A percentile compares a stretch with the other conserved stretches of the same genome.
phyloP scores from a whole-genome alignment of 768 basidiomycete species.

The Lactarius vividus region DNA sequence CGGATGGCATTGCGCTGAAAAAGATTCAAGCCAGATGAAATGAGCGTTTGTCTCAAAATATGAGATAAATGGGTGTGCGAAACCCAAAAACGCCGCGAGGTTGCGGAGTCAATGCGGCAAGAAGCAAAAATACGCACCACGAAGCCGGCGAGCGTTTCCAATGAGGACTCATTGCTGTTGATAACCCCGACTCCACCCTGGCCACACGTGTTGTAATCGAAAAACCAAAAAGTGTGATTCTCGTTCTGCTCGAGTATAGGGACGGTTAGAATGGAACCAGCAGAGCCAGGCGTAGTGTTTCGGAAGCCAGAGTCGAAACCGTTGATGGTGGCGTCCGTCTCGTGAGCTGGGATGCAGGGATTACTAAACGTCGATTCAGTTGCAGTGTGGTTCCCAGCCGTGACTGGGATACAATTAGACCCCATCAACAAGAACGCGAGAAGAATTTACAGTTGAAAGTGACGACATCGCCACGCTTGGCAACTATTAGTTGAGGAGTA shows the following conservation, averaged over 20 bases:
- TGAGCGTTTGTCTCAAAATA: constrained; percentile 4
- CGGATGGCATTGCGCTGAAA: constrained; percentile 55
- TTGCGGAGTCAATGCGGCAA: constrained; percentile 10
- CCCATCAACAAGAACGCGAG: background rate
- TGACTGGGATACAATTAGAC: constrained; percentile 49
- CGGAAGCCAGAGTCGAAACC: constrained; percentile 58
- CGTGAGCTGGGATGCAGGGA: constrained; percentile 54
- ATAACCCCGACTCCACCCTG: constrained; percentile 61
- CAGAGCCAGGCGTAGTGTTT: constrained; percentile 46
- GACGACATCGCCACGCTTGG: constrained; percentile 47
- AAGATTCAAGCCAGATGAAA: constrained; percentile 1
- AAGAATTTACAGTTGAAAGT: constrained; percentile 51
- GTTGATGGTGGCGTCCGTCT: constrained; percentile 48
- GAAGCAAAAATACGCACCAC: constrained; percentile 36
- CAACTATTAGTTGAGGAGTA: constrained; percentile 43
- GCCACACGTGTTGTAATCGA: constrained; percentile 52
- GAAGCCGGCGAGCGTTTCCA: constrained; percentile 42
- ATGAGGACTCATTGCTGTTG: constrained; percentile 48
- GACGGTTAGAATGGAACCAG: constrained; percentile 45
- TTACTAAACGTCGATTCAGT: constrained; percentile 54
- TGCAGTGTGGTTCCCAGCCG: constrained; percentile 34
- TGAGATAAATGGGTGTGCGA: constrained; percentile 9
- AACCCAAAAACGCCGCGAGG: constrained; percentile 5
- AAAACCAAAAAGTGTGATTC: constrained; percentile 57
- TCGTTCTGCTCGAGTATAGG: constrained; percentile 43